These are phyloP conservation scores for Xylaria sp. DNA, from an alignment of 2,329 filamentous ascomycete species.

Conservation along the genomic window DNA sequence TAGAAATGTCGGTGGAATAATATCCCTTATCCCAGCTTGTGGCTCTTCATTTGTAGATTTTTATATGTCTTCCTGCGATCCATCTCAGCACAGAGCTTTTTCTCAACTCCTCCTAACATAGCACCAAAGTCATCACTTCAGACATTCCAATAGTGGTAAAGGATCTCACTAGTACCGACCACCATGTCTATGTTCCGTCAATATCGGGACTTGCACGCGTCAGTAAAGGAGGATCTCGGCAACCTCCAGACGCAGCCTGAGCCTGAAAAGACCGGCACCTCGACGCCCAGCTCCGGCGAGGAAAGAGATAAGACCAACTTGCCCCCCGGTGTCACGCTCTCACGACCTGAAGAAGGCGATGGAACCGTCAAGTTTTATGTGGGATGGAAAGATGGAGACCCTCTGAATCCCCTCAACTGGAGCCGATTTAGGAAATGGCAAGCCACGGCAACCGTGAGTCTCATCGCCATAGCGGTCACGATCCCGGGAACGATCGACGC, in stretches of 20 bases:
- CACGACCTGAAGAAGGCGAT: not conserved
- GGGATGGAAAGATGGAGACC: not conserved
- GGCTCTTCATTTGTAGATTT: not conserved
- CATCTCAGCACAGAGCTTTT: not conserved
- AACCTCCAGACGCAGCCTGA: not conserved
- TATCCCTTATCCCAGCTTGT: not conserved
- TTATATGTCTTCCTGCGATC: not conserved
- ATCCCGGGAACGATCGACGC: not conserved
- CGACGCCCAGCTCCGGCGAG: not conserved
- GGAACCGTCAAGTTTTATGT: not conserved
- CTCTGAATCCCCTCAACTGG: not conserved
- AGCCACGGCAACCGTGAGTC: not conserved
- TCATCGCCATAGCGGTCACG: not conserved
- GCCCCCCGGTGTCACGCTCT: not conserved
- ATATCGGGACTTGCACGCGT: not conserved
- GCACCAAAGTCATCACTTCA: not conserved
- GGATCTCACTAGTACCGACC: not conserved
- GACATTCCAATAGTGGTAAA: not conserved
- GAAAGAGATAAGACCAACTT: not conserved
- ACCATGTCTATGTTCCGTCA: slow-evolving; percentile 4
- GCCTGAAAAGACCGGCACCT: not conserved
- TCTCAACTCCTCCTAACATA: not conserved
- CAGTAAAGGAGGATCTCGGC: not conserved
- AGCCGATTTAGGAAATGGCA: not conserved
- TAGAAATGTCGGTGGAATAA: not conserved